Conservation (phyloP, 257 asterid species). For the Cinchona pubescens region DNA sequence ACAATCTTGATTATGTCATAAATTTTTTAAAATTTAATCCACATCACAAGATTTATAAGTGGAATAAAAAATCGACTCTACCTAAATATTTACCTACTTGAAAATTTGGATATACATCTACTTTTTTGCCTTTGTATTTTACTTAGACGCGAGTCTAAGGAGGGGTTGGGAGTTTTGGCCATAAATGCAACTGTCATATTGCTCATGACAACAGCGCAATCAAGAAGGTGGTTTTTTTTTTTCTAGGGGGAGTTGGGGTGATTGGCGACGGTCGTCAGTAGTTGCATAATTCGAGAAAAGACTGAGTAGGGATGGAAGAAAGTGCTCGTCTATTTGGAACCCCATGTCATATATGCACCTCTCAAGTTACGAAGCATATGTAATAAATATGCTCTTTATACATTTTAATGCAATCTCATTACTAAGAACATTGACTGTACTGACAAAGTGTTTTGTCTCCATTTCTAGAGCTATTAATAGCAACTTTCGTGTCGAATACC, state of each 20-base stretch:
- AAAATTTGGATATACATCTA: not conserved
- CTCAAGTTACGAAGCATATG: not conserved
- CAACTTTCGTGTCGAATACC: not conserved
- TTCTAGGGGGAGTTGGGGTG: no score
- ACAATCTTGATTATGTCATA: no score
- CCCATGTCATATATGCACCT: not conserved
- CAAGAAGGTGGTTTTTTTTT: no score
- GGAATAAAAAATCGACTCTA: no score
- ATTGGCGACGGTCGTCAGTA: no score
- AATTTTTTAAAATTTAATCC: no score
- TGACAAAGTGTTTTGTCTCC: not conserved
- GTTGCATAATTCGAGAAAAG: no score
- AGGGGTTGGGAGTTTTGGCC: not conserved
- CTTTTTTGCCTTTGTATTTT: not conserved
- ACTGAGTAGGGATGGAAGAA: not conserved
- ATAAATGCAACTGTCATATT: not conserved
- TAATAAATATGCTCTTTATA: not conserved
- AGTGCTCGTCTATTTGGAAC: not conserved
- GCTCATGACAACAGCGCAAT: not conserved
- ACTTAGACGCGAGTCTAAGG: not conserved
- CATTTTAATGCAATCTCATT: not conserved
- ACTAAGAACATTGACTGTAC: not conserved
- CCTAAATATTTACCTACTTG: not conserved
- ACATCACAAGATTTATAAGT: no score
- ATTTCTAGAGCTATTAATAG: not conserved